A percentile compares a stretch with the other conserved stretches of the same genome.
Evolutionary conservation across 2,329 filamentous ascomycete species (phyloP).

Genomic region (Aureobasidium sp.): DNA sequence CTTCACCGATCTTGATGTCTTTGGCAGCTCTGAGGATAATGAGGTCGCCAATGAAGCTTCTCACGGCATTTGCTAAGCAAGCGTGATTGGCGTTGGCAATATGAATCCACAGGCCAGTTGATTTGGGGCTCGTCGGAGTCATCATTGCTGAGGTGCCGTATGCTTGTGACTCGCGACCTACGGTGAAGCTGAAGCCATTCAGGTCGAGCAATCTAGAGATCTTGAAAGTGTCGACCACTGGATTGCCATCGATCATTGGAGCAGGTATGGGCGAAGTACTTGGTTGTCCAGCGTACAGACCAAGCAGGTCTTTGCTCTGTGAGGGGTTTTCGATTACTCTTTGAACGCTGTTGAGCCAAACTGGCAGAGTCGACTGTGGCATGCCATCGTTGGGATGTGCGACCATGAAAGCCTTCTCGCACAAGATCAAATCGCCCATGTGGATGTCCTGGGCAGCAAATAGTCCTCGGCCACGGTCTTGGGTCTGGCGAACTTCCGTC

Average conservation of each 20-base stretch:
- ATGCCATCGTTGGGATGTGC: slow-evolving; percentile 17
- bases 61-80: slow-evolving; percentile 32
- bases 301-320: slow-evolving; percentile 15
- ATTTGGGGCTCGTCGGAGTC: neutral
- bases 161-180: neutral
- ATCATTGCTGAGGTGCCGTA: slow-evolving; percentile 12
- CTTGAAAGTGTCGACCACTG: neutral
- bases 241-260: neutral
- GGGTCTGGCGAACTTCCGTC: neutral
- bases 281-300: slow-evolving; percentile 17
- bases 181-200: neutral
- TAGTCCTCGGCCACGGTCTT: slow-evolving; percentile 6
- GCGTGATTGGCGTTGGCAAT: slow-evolving; percentile 40
- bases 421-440: slow-evolving; percentile 11
- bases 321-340: slow-evolving; percentile 19
- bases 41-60: slow-evolving; percentile 35
- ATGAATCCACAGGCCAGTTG: slow-evolving; percentile 29
- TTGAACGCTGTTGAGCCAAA: slow-evolving; percentile 17
- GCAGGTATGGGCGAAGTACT: neutral
- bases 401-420: slow-evolving; percentile 22
- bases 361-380: slow-evolving; percentile 7
- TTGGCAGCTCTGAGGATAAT: slow-evolving; percentile 36
- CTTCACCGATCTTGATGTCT: slow-evolving; percentile 28
- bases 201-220: neutral
- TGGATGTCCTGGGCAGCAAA: neutral